Evolutionary conservation across 2,329 filamentous ascomycete species (phyloP).

Genomic region (Fusarium udum): DNA sequence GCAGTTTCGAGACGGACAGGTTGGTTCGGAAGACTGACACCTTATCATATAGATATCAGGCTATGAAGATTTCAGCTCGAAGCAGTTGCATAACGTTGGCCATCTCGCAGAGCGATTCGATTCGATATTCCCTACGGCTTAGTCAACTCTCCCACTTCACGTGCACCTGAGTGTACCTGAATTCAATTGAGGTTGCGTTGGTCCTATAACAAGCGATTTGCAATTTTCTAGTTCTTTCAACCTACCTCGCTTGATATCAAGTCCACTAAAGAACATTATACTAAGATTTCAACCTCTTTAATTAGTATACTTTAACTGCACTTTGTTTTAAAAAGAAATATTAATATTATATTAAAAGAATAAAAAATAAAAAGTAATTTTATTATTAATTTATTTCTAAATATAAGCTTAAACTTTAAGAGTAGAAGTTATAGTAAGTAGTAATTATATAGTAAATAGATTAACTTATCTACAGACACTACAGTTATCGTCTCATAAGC

Average conservation of each 20-base stretch:
- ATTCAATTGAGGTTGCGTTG: no score
- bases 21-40: neutral
- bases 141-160: neutral
- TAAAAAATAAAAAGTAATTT: no score
- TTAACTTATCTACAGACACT: neutral
- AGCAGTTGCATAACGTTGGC: neutral
- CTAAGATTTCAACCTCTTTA: neutral
- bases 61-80: neutral
- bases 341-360: no score
- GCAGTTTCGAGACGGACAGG: fast-evolving
- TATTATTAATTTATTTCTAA: no score
- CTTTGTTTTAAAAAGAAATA: no score
- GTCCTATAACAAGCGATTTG: neutral
- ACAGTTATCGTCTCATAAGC: fast-evolving
- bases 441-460: neutral
- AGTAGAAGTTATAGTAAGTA: fast-evolving
- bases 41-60: neutral
- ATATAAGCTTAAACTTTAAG: neutral
- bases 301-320: neutral
- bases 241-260: neutral
- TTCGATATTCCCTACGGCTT: neutral
- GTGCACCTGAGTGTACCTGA: no score
- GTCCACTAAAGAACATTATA: neutral
- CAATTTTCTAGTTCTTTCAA: neutral
- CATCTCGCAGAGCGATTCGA: neutral